Evolutionary conservation across 805 yeast genomes (phyloP), one percentile per base, ranked within the genome.

Genomic region (Saccharomycopsis babjevae): DNA sequence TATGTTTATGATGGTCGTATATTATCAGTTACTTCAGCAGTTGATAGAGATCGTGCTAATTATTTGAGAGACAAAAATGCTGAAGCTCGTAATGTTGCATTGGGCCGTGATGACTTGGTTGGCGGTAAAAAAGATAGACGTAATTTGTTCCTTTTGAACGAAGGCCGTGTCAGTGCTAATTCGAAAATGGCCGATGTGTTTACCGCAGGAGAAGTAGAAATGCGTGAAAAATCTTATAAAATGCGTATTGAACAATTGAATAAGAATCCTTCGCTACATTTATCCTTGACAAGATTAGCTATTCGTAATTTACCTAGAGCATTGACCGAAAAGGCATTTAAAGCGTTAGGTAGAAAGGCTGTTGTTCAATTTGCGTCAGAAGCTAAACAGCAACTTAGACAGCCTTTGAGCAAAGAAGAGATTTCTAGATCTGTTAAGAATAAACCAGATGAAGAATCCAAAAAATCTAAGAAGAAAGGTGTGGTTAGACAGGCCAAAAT

Each of bases 1-100:
- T 94, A 93, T 66, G 97, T 93, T 20, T 90, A 84, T 70, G 94
- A 93, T 70, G 97, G 98, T 34, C 85, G 99, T 69, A 86, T 94
- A 43, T 74, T 94, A 65, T 87, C 96, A 15, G 80, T 94, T 50
- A 75, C 92, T 0, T 83, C 93, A 57, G 88, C 98, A 1, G 94
- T 94, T 39, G 92, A 89, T 70, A 82, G 97, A 70, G 89, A 82
- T 57, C 83, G 90, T 5, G 99, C 99, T 3, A 78, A 80, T 8
- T 77, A 74, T 59, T 81, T 92, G 68, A 83, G 91, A 0, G 91
- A 87, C 64, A 83, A 83, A 67, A 87, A 88, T 71, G 82, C 91
- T 0, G 77, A 76, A 54, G 85, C 85, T 69, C 82, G 98, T 72
- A 83, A 83, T 65, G 91, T 85, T 70, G 75, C 81, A 0, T 74